Base-by-base conservation (phyloP, 2,329 filamentous ascomycete genomes). In the Alternaria sp. region DNA sequence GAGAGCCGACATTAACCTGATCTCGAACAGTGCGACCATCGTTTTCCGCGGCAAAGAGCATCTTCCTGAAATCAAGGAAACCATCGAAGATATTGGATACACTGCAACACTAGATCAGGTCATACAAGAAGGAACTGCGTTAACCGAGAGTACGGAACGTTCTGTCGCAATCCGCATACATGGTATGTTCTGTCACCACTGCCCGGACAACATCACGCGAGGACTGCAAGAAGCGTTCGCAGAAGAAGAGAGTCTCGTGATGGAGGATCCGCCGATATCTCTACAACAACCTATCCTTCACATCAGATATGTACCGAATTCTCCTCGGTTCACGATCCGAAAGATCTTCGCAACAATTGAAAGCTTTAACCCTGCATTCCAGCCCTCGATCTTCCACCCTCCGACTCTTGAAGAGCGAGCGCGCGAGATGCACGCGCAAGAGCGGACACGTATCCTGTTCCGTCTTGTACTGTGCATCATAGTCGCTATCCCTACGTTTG, bases 341-440 rank as follows among this genome's bases (percentile, higher is more conserved):
- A 85, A 87, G 8, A 92, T 97, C 43, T 81, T 96, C 12, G 80
- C 83, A 12, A 84, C 87, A 2, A 91, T 97, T 52, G 83, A 87
- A 56, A 84, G 84, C 5, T 84, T 87, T 6, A 90, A 97, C 69
- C 80, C 85, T 2, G 85, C 83, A 0, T 90, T 97, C 63, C 81
- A 81, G 27, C 87, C 90, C 1, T 88, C 86, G 2, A 86, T 97
- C 12, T 90, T 93, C 73, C 92, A 94, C 65, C 90, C 92, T 0
- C 92, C 91, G 0, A 93, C 90, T 0, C 85, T 97, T 5, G 94
- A 97, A 77, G 92, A 97, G 71, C 87, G 92, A 10, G 92, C 93
- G 3, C 87, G 87, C 64, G 82, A 84, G 40, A 92, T 97, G 74
- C 90, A 92, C 62, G 83, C 84, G 20, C 86, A 86, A 59, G 92